Percentiles rank a stretch among this genome's conserved stretches.
Evolutionary conservation across 2,329 filamentous ascomycete genomes (phyloP).

Genomic region (Domatiomyces catenatus): DNA sequence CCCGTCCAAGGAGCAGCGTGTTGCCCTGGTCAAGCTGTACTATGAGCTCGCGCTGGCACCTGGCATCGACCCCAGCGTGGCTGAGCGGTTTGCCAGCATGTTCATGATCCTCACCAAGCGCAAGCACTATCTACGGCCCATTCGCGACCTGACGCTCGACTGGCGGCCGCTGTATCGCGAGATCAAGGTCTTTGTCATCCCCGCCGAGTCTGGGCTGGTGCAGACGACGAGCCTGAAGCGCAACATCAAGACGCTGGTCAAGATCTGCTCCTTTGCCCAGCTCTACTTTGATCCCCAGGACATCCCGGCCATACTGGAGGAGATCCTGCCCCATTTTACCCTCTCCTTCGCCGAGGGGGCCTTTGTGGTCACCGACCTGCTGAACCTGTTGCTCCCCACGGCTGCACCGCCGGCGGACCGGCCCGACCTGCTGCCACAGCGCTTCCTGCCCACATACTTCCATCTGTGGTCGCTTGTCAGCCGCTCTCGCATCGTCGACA

Average conservation of each 20-base stretch:
- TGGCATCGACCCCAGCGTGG: slow-evolving; percentile 63
- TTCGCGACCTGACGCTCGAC: slow-evolving; percentile 77
- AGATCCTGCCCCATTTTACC: slow-evolving; percentile 75
- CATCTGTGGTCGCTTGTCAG: slow-evolving; percentile 91
- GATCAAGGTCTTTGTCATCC: slow-evolving; percentile 76
- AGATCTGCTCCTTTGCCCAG: slow-evolving; percentile 79
- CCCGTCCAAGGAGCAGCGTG: slow-evolving; percentile 67
- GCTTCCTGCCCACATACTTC: slow-evolving; percentile 86
- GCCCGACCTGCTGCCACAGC: slow-evolving; percentile 64
- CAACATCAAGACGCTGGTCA: slow-evolving; percentile 60
- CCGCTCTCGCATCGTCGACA: slow-evolving; percentile 73
- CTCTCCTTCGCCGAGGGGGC: slow-evolving; percentile 83
- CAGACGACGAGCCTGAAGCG: slow-evolving; percentile 48
- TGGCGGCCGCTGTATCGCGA: slow-evolving; percentile 91
- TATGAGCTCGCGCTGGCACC: slow-evolving; percentile 87
- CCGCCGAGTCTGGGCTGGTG: slow-evolving; percentile 57
- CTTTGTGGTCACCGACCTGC: slow-evolving; percentile 75
- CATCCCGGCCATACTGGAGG: slow-evolving; percentile 64
- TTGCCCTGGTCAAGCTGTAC: slow-evolving; percentile 76
- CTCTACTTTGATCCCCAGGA: slow-evolving; percentile 84
- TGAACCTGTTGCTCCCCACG: slow-evolving; percentile 81
- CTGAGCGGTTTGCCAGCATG: slow-evolving; percentile 92
- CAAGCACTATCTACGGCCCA: slow-evolving; percentile 85
- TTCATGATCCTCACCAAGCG: slow-evolving; percentile 94
- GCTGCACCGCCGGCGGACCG: slow-evolving; percentile 57